Percentiles rank a stretch among this genome's conserved stretches.
These are phyloP conservation scores for Colletotrichum liriopes DNA, from an alignment of 2,329 filamentous ascomycete genomes.

Conservation along the genomic window DNA sequence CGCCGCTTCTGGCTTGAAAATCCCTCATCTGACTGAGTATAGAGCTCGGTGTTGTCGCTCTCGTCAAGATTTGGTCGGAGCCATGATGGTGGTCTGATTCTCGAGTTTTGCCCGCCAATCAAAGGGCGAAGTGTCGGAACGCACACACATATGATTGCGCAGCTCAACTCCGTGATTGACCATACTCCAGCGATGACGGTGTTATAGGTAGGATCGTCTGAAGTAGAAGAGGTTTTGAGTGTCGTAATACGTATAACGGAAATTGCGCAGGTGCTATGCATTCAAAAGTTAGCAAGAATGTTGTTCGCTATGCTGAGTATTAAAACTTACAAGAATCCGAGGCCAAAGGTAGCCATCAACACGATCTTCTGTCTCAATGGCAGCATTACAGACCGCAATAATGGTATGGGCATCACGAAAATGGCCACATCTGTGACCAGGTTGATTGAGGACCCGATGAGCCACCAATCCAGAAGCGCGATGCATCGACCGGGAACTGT, in stretches of 20 bases:
- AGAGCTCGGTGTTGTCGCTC: slow-evolving; percentile 18
- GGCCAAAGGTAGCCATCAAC: slow-evolving; percentile 44
- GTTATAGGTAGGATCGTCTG: slow-evolving; percentile 53
- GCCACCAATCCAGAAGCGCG: slow-evolving; percentile 48
- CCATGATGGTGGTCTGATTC: neutral
- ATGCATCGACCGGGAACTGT: slow-evolving; percentile 46
- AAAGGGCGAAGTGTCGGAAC: slow-evolving; percentile 56
- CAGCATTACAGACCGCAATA: slow-evolving; percentile 44
- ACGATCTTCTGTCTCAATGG: slow-evolving; percentile 44
- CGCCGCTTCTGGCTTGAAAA: neutral
- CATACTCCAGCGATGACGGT: slow-evolving; percentile 50
- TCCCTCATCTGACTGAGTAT: neutral
- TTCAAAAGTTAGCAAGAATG: neutral
- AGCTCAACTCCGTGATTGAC: slow-evolving; percentile 58
- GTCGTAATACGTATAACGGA: slow-evolving; percentile 51
- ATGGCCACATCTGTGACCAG: slow-evolving; percentile 48
- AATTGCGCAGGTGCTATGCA: slow-evolving; percentile 47
- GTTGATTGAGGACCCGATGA: slow-evolving; percentile 48
- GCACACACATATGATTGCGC: slow-evolving; percentile 57
- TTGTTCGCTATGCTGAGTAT: neutral
- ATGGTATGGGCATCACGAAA: slow-evolving; percentile 47
- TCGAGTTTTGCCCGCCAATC: slow-evolving; percentile 28
- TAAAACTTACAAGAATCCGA: slow-evolving; percentile 48
- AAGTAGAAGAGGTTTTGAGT: slow-evolving; percentile 48
- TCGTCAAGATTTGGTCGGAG: neutral